Percentiles rank a stretch among this genome's conserved stretches.
These are phyloP conservation scores for Kurtzmaniella quercitrusa DNA, from an alignment of 1,139 yeast genomes.

Conservation along the genomic window DNA sequence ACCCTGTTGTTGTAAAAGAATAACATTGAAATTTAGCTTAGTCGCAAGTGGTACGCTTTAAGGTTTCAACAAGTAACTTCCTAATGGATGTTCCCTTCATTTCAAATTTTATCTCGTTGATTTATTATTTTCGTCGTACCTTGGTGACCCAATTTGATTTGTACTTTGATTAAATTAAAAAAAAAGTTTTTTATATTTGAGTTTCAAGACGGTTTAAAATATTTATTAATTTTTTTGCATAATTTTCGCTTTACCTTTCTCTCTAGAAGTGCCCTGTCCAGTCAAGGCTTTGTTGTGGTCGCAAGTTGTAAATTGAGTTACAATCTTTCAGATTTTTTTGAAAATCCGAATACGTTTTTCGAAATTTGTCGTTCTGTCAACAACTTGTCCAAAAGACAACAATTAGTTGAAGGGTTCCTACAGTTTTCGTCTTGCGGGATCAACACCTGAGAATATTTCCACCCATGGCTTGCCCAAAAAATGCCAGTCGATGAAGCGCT, in stretches of 20 bases:
- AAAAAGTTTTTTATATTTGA: neutral
- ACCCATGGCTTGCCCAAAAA: slow-evolving; percentile 7
- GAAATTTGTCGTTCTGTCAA: neutral
- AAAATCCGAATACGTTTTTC: neutral
- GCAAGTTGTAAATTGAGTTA: slow-evolving; percentile 1
- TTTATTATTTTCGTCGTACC: neutral
- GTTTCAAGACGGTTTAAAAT: neutral
- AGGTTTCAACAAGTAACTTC: neutral
- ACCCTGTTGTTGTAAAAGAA: neutral
- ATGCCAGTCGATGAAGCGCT: slow-evolving; percentile 8
- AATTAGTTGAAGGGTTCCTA: neutral
- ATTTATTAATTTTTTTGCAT: slow-evolving; percentile 1
- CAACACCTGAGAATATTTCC: neutral
- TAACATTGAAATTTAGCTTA: neutral
- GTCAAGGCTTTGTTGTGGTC: slow-evolving; percentile 4
- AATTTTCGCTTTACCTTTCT: slow-evolving; percentile 3
- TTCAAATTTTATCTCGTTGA: neutral
- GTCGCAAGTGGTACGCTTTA: neutral
- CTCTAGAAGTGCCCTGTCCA: slow-evolving; percentile 2
- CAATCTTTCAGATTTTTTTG: slow-evolving; percentile 2
- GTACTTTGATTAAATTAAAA: neutral
- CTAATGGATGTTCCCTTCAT: neutral
- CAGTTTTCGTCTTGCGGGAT: neutral
- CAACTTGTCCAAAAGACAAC: neutral
- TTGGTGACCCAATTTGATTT: neutral